A percentile compares a stretch with the other conserved stretches of the same genome.
phyloP scores from a whole-genome alignment of 2,329 filamentous ascomycete genomes.

The Lecanicillium sp. region DNA sequence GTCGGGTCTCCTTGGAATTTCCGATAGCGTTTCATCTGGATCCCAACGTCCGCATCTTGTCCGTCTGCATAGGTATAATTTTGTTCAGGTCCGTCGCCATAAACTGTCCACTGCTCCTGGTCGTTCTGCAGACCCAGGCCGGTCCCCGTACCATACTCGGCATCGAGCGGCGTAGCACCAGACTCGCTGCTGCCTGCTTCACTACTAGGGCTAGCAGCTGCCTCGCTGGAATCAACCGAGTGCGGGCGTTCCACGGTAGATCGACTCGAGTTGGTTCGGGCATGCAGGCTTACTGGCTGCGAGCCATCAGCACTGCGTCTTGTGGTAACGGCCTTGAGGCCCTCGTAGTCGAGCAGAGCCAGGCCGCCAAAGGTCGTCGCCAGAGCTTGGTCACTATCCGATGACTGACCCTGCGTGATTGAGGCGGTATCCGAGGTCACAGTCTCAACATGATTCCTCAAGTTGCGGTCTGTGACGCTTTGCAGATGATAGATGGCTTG shows the following conservation, averaged over 20 bases:
- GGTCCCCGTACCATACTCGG: constrained; percentile 18
- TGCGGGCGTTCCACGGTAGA: constrained; percentile 21
- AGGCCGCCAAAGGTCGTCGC: constrained; percentile 33
- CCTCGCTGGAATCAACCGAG: constrained; percentile 31
- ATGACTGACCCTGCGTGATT: constrained; percentile 12
- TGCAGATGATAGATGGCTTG: constrained; percentile 27
- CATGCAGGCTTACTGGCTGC: constrained; percentile 13
- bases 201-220: constrained; percentile 29
- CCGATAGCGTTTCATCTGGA: constrained; percentile 31
- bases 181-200: constrained; percentile 31
- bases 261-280: constrained; percentile 16
- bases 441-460: constrained; percentile 22
- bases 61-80: constrained; percentile 27
- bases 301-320: constrained; percentile 11
- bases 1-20: constrained; percentile 29
- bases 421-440: constrained; percentile 17
- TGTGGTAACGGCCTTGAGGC: constrained; percentile 16
- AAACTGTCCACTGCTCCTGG: constrained; percentile 8
- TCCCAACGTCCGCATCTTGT: constrained; percentile 26
- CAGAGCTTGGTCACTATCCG: constrained; percentile 24
- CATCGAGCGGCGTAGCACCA: constrained; percentile 32
- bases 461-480: constrained; percentile 32
- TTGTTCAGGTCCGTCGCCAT: constrained; percentile 22
- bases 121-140: not conserved
- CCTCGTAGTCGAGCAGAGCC: constrained; percentile 26